phyloP scores from a whole-genome alignment of 257 asterid species.

The Jacaranda mimosifolia region DNA sequence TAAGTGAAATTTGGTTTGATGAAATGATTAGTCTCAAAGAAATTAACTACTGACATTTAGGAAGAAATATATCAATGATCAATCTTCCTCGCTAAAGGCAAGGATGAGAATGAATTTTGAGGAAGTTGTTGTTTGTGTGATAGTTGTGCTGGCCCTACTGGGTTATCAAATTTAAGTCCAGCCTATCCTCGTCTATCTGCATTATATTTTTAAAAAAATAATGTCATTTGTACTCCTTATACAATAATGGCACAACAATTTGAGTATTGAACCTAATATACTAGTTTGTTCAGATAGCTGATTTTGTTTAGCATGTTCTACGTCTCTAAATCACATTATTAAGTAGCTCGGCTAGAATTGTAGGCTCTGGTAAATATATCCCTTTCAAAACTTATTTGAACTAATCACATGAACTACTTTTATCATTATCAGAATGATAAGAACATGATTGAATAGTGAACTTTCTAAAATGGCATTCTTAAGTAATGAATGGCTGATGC shows the following conservation, averaged over 20 bases:
- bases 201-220: slow-evolving; percentile 15
- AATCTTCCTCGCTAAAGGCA: slow-evolving; percentile 20
- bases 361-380: slow-evolving; percentile 3
- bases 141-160: slow-evolving; percentile 20
- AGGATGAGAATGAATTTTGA: neutral
- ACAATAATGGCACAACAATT: neutral
- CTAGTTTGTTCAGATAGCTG: neutral
- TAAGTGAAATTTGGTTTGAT: slow-evolving; percentile 13
- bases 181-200: slow-evolving; percentile 5
- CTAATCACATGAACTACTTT: neutral
- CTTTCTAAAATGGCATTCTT: slow-evolving; percentile 2
- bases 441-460: neutral
- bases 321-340: slow-evolving; percentile 11
- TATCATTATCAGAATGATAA: neutral
- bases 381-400: slow-evolving; percentile 9
- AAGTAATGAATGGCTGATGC: slow-evolving; percentile 24
- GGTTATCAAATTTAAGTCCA: neutral
- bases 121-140: neutral
- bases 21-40: neutral
- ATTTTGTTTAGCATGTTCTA: neutral
- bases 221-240: neutral
- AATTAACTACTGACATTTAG: neutral
- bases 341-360: neutral
- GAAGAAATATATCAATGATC: slow-evolving; percentile 10
- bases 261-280: neutral